These are phyloP conservation scores for Aspergillus saccharolyticus DNA, from an alignment of 495 filamentous ascomycete genomes.

Conservation along the genomic window DNA sequence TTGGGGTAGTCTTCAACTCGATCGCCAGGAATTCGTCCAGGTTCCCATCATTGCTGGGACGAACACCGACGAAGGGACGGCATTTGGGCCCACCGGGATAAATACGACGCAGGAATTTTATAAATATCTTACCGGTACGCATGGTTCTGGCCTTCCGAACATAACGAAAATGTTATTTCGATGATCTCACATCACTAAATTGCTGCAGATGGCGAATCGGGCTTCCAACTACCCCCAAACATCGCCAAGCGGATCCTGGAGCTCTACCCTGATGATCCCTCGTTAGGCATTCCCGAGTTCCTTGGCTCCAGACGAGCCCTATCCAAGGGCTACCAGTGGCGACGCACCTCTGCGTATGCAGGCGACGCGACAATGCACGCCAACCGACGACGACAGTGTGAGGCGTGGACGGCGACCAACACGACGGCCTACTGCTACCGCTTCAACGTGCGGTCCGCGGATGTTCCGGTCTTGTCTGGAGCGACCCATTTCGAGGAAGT, in stretches of 20 bases:
- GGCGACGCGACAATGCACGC: slow-evolving; percentile 55
- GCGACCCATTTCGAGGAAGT: slow-evolving; percentile 60
- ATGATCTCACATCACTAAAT: neutral
- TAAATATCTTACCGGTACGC: slow-evolving; percentile 36
- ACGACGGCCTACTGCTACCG: slow-evolving; percentile 57
- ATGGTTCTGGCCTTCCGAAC: neutral
- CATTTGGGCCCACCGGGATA: slow-evolving; percentile 39
- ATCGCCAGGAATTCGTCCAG: slow-evolving; percentile 38
- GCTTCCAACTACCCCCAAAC: slow-evolving; percentile 26
- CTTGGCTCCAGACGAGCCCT: slow-evolving; percentile 38
- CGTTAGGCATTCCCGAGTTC: slow-evolving; percentile 39
- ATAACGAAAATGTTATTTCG: neutral
- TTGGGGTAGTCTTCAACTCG: slow-evolving; percentile 31
- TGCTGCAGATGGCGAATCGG: slow-evolving; percentile 22
- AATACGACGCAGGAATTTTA: slow-evolving; percentile 44
- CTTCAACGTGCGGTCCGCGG: slow-evolving; percentile 49
- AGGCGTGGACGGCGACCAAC: slow-evolving; percentile 42
- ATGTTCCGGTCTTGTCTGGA: slow-evolving; percentile 30
- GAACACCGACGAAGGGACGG: slow-evolving; percentile 47
- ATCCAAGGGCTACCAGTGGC: slow-evolving; percentile 40
- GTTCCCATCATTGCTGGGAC: slow-evolving; percentile 45
- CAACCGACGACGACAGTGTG: slow-evolving; percentile 49
- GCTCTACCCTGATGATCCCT: slow-evolving; percentile 47
- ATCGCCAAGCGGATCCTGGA: slow-evolving; percentile 40
- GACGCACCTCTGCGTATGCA: slow-evolving; percentile 47